Evolutionary conservation across 495 filamentous ascomycete genomes (phyloP).

Genomic region (Echria macrotheca): DNA sequence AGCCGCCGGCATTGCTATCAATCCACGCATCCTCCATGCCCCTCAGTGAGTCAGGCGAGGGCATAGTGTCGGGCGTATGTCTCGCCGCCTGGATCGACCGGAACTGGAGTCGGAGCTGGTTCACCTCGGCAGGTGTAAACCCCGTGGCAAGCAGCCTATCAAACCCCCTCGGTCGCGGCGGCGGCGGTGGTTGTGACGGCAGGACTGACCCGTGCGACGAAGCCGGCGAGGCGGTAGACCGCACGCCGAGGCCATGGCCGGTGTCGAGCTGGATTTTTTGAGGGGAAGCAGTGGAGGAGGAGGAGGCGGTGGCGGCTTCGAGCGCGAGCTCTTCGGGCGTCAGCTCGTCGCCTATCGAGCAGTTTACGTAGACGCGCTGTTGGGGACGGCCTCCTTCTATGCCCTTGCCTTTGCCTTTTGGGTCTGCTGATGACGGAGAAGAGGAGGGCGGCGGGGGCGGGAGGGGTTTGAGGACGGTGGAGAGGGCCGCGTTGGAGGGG

Average conservation of each 20-base stretch:
- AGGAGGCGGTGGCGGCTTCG: slow-evolving; percentile 47
- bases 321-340: slow-evolving; percentile 58
- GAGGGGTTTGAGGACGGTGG: slow-evolving; percentile 57
- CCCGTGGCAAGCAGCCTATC: slow-evolving; percentile 75
- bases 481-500: slow-evolving; percentile 60
- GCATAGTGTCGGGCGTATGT: slow-evolving; percentile 82
- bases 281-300: slow-evolving; percentile 9
- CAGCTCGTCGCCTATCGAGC: slow-evolving; percentile 74
- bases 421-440: slow-evolving; percentile 24
- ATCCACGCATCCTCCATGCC: slow-evolving; percentile 90
- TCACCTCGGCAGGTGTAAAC: slow-evolving; percentile 75
- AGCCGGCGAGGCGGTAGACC: slow-evolving; percentile 35
- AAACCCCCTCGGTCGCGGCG: slow-evolving; percentile 63
- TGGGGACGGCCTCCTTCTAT: slow-evolving; percentile 15
- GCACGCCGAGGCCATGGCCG: slow-evolving; percentile 32
- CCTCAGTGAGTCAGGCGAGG: slow-evolving; percentile 47
- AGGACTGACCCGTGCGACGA: too few species aligned
- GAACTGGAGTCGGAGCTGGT: slow-evolving; percentile 79
- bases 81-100: slow-evolving; percentile 67
- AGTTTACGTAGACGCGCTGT: slow-evolving; percentile 74
- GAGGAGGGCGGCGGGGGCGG: slow-evolving; percentile 47
- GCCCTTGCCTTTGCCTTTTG: slow-evolving; percentile 26
- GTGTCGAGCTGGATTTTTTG: slow-evolving; percentile 5
- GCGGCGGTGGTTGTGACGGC: neutral
- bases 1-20: slow-evolving; percentile 57